These are phyloP conservation scores for Ramicandelaber brevisporus DNA, from an alignment of 192 early-diverging fungal species.

Conservation along the genomic window DNA sequence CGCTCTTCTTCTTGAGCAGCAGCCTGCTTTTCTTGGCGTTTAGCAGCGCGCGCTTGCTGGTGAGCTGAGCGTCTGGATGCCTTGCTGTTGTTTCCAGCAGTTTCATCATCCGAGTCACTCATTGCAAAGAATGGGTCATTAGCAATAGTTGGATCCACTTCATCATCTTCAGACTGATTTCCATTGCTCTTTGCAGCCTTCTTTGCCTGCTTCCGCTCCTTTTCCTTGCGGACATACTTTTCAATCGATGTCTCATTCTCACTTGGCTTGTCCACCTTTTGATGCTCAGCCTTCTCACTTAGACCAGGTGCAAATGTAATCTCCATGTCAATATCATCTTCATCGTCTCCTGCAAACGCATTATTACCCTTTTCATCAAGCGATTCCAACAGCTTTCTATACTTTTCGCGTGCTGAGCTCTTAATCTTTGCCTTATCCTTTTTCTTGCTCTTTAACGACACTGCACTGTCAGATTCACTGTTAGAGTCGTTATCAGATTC, in stretches of 20 bases:
- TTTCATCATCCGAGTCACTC: slow-evolving; percentile 13
- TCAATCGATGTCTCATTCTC: slow-evolving; percentile 73
- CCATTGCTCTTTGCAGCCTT: slow-evolving; percentile 17
- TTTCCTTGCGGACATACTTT: slow-evolving; percentile 48
- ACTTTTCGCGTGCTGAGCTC: too few relatives aligned
- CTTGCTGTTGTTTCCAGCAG: slow-evolving; percentile 11
- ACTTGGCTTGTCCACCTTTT: slow-evolving; percentile 23
- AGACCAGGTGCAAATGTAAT: slow-evolving; percentile 89
- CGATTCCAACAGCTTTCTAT: too few relatives aligned
- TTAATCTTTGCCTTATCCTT: too few relatives aligned
- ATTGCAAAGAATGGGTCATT: slow-evolving; percentile 24
- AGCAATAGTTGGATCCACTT: slow-evolving; percentile 18
- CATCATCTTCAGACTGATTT: slow-evolving; percentile 8
- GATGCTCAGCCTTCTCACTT: slow-evolving; percentile 30
- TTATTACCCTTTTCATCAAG: too few relatives aligned
- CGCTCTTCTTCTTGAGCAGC: slow-evolving; percentile 26
- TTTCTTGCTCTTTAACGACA: too few relatives aligned
- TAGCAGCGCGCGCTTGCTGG: not conserved
- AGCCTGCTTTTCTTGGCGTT: slow-evolving; percentile 26
- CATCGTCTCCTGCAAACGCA: slow-evolving; percentile 10
- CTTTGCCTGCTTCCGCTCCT: slow-evolving; percentile 43
- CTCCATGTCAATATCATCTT: slow-evolving; percentile 52
- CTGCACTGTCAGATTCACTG: slow-evolving; percentile 17
- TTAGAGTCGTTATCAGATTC: slow-evolving; percentile 32
- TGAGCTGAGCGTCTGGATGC: slow-evolving; percentile 6